Evolutionary conservation across 1,284 basidiomycete genomes (phyloP), one percentile per base, ranked within the genome.

Genomic region (Fomitopsis betulina): DNA sequence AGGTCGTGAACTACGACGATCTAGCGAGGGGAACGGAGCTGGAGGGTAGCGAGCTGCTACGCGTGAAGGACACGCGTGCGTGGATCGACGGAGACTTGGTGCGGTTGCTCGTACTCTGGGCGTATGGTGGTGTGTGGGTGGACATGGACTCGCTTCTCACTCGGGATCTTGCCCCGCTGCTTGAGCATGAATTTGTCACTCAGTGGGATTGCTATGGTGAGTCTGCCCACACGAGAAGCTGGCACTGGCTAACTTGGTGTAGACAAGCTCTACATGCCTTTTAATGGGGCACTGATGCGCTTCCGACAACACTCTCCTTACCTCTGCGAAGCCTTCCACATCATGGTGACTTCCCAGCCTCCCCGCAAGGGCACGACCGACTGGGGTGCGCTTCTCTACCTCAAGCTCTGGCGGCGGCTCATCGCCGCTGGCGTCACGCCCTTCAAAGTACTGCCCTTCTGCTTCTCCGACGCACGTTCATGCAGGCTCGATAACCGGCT

Each of bases 181-280:
- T 90, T 7, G 94, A 96, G 72, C 89, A 91, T 67, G 95, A 98
- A 72, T 98, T 94, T 71, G 91, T 97, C 12, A 94, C 90, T 1
- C 93, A 96, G 70, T 96, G 94, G 95, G 95, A 97, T 69, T 97
- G 94, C 70, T 96, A 95, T 69, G 92, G 93, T 94, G 69, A 61
- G 87, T 74, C 3, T 17, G 25, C 27, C 21, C 19, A 13, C 38
- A 30, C 27, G 27, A 30, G 27, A 30, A 3, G 27, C 27, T 30
- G 5, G 8, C 27, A 30, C 8, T 30, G 27, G 8, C 27, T 8
- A 8, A 30, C 27, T 8, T 30, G 27, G 27, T 30, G 12, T 70
- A 93, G 91, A 93, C 75, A 96, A 96, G 77, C 76, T 84, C 19
- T 95, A 96, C 71, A 83, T 86, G 55, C 84, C 92, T 1, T 83